A percentile compares a stretch with the other conserved stretches of the same genome.
Conservation (phyloP, 345 rosid genomes). For the Psidium guajava region DNA sequence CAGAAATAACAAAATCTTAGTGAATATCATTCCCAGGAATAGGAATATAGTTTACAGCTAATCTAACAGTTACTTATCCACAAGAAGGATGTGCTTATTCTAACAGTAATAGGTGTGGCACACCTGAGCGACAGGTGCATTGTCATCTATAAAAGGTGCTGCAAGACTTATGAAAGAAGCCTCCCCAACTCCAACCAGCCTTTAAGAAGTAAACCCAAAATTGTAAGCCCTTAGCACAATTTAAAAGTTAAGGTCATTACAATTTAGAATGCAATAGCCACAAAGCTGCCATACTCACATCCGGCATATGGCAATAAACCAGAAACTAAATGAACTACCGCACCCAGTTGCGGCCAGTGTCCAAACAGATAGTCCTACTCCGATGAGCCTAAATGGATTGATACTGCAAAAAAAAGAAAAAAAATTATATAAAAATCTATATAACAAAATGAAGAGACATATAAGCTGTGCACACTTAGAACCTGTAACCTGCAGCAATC, state of each 20-base stretch:
- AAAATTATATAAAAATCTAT: background rate
- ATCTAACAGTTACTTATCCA: background rate
- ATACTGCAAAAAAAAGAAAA: constrained; percentile 29
- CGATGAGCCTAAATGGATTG: constrained; percentile 85
- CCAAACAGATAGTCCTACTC: constrained; percentile 90
- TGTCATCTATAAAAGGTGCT: constrained; percentile 94
- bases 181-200: constrained; percentile 98
- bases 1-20: background rate
- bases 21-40: background rate
- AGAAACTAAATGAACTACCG: constrained; percentile 65
- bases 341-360: constrained; percentile 72
- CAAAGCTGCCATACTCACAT: constrained; percentile 35
- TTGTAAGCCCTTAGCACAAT: background rate
- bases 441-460: background rate
- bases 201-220: constrained; percentile 7
- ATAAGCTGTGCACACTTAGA: background rate
- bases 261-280: background rate
- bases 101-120: background rate
- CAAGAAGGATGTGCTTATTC: background rate
- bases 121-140: constrained; percentile 77
- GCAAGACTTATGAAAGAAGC: constrained; percentile 99
- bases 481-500: background rate
- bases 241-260: background rate
- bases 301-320: constrained; percentile 75
- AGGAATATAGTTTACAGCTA: background rate